Conservation (phyloP, 495 filamentous ascomycete genomes). For the Opeltia flavorubescens region DNA sequence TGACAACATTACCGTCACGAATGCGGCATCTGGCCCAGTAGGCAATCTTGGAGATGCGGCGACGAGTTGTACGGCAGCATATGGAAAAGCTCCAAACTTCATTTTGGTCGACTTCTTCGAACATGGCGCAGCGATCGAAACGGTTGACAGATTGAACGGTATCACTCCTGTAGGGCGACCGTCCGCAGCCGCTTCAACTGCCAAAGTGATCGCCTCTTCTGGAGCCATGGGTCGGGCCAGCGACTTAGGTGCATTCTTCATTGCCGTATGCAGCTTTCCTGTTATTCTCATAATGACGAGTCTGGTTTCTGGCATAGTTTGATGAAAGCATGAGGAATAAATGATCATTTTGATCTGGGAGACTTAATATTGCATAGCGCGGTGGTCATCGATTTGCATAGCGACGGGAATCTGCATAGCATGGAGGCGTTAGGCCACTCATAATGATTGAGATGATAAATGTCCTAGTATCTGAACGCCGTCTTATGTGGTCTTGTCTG, state of each 20-base stretch:
- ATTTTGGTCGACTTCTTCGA: conserved; percentile 67
- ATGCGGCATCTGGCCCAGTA: conserved; percentile 32
- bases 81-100: conserved; percentile 45
- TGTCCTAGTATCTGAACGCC: background rate
- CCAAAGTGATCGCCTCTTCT: background rate
- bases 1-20: conserved; percentile 43
- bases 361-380: background rate
- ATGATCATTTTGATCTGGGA: background rate
- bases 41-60: conserved; percentile 50
- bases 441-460: background rate
- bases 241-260: background rate
- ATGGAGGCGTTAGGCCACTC: background rate
- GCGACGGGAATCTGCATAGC: background rate
- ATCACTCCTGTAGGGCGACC: conserved; percentile 32
- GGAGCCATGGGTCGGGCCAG: background rate
- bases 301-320: background rate
- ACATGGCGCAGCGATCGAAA: conserved; percentile 43
- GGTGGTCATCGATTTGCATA: background rate
- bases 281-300: background rate
- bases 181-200: conserved; percentile 1
- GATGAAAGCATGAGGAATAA: background rate
- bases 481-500: conserved; percentile 19
- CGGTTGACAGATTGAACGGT: conserved; percentile 51
- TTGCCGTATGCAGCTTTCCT: background rate
- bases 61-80: conserved; percentile 37